Conservation (phyloP, 495 filamentous ascomycete species). For the Bathelium albidoporum region DNA sequence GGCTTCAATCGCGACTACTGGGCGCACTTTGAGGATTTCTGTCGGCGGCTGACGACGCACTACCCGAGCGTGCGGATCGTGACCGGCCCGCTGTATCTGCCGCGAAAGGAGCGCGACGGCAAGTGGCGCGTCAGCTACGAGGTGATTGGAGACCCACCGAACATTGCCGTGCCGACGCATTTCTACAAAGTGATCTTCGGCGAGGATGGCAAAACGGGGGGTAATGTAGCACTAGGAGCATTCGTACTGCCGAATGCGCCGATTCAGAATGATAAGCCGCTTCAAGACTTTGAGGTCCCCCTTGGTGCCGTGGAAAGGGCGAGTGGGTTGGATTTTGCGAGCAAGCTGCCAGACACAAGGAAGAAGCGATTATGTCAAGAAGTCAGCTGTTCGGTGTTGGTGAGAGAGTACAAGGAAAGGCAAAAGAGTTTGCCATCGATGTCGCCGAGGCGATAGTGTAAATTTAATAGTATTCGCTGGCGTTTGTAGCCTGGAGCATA, state of each 20-base stretch:
- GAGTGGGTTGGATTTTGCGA: constrained; percentile 81
- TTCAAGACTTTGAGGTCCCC: constrained; percentile 88
- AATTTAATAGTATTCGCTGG: background rate
- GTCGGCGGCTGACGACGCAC: constrained; percentile 63
- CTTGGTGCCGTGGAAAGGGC: constrained; percentile 86
- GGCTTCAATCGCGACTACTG: constrained; percentile 99
- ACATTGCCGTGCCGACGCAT: constrained; percentile 91
- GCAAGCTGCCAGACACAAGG: constrained; percentile 59
- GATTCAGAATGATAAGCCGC: constrained; percentile 76
- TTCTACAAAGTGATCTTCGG: constrained; percentile 98
- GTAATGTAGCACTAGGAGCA: constrained; percentile 79
- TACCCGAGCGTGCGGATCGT: constrained; percentile 87
- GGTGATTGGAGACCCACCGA: constrained; percentile 91
- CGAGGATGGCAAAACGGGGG: constrained; percentile 62
- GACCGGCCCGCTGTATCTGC: constrained; percentile 88
- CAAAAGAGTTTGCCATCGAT: constrained; percentile 42
- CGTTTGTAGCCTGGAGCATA: background rate
- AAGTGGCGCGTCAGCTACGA: constrained; percentile 96
- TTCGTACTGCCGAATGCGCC: constrained; percentile 90
- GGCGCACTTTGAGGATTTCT: constrained; percentile 97
- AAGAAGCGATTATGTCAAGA: constrained; percentile 78
- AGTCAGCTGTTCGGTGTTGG: constrained; percentile 64
- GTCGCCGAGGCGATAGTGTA: background rate
- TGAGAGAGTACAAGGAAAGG: constrained; percentile 59
- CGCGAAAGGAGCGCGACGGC: constrained; percentile 65